Evolutionary conservation across 1,284 basidiomycete species (phyloP).

Genomic region (Hymenochaete sp.): DNA sequence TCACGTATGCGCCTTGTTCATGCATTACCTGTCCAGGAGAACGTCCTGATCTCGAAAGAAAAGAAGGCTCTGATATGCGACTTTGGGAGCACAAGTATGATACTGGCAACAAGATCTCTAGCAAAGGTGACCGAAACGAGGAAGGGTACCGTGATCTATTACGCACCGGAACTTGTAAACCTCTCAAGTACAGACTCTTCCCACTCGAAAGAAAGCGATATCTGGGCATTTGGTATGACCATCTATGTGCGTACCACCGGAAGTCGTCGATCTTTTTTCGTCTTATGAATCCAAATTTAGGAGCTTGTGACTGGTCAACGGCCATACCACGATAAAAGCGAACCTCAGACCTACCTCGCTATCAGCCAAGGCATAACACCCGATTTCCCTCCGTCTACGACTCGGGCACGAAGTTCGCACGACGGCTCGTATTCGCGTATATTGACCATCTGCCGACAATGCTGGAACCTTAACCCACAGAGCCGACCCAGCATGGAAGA

Average conservation of each 20-base stretch:
- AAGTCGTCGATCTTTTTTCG: not conserved
- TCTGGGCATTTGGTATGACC: slow-evolving; percentile 18
- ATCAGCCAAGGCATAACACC: not conserved
- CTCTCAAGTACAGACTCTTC: too few relatives aligned
- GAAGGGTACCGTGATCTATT: slow-evolving; percentile 13
- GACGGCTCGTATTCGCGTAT: too few relatives aligned
- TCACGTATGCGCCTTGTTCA: not conserved
- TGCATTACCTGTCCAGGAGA: not conserved
- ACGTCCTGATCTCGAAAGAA: not conserved
- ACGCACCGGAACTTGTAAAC: slow-evolving; percentile 15
- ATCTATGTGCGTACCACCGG: slow-evolving; percentile 6
- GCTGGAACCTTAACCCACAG: too few relatives aligned
- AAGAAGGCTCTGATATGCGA: slow-evolving; percentile 15
- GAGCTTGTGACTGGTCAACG: not conserved
- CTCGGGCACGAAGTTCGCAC: too few relatives aligned
- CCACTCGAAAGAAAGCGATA: slow-evolving; percentile 13
- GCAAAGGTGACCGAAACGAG: slow-evolving; percentile 6
- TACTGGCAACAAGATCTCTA: slow-evolving; percentile 2
- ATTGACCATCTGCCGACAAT: too few relatives aligned
- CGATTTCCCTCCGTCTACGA: not conserved
- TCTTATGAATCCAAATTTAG: not conserved
- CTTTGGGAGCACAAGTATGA: slow-evolving; percentile 14
- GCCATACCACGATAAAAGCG: not conserved
- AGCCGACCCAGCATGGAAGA: too few relatives aligned
- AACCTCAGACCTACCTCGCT: not conserved